Percentiles rank a stretch among this genome's conserved stretches.
Evolutionary conservation across 495 filamentous ascomycete genomes (phyloP).

Genomic region (Penicillium maclennaniae): DNA sequence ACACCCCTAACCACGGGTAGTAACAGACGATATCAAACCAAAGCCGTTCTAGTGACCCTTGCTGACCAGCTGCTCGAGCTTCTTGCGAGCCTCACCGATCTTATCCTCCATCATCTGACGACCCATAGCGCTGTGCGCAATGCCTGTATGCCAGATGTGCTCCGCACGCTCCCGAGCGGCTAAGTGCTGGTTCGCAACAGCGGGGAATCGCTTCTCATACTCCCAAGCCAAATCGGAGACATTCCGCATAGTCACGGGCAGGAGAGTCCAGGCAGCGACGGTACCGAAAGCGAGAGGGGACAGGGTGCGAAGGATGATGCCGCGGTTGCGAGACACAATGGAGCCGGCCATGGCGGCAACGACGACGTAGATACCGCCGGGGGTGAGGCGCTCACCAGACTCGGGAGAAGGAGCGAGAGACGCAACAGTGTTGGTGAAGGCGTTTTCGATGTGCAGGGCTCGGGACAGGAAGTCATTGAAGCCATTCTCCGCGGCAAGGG

Average conservation of each 20-base stretch:
- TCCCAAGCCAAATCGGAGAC: constrained; percentile 78
- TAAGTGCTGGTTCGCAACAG: constrained; percentile 73
- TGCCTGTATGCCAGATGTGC: constrained; percentile 63
- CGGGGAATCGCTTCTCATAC: constrained; percentile 83
- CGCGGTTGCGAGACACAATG: constrained; percentile 82
- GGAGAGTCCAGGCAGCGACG: constrained; percentile 66
- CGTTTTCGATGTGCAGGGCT: constrained; percentile 73
- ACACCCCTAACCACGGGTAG: constrained; percentile 11
- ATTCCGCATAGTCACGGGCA: constrained; percentile 81
- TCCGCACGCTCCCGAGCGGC: constrained; percentile 59
- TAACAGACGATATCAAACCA: constrained; percentile 11
- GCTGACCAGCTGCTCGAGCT: constrained; percentile 81
- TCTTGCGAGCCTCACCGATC: constrained; percentile 66
- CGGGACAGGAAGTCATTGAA: constrained; percentile 72
- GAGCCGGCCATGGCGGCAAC: constrained; percentile 89
- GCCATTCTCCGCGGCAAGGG: constrained; percentile 65
- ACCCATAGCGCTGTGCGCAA: constrained; percentile 65
- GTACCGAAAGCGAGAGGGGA: constrained; percentile 70
- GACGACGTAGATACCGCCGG: constrained; percentile 82
- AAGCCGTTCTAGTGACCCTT: constrained; percentile 60
- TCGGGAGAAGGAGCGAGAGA: constrained; percentile 79
- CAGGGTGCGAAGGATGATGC: constrained; percentile 67
- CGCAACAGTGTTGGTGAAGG: constrained; percentile 75
- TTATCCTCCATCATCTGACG: constrained; percentile 72
- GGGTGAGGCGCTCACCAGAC: constrained; percentile 77